These are phyloP conservation scores for Meira miltonrushii DNA, from an alignment of 1,284 basidiomycete genomes.

Conservation along the genomic window DNA sequence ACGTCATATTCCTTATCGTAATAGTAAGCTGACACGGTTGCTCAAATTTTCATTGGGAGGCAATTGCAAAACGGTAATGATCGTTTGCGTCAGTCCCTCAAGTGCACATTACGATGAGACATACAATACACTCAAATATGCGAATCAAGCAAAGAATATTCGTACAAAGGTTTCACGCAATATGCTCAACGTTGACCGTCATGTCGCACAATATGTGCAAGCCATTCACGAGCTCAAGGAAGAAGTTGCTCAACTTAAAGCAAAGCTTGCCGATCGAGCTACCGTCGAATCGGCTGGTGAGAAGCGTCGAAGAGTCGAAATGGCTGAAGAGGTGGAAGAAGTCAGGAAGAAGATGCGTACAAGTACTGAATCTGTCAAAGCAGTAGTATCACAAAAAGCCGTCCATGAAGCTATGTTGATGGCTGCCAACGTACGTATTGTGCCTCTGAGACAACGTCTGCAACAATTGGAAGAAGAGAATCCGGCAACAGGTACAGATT, in stretches of 20 bases:
- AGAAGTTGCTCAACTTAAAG: constrained; percentile 79
- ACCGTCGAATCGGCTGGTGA: constrained; percentile 53
- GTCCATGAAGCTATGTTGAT: constrained; percentile 67
- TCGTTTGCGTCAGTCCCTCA: constrained; percentile 50
- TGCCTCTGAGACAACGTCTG: constrained; percentile 65
- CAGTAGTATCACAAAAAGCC: constrained; percentile 57
- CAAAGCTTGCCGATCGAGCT: constrained; percentile 63
- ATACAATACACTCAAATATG: constrained; percentile 52
- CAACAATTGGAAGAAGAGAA: constrained; percentile 59
- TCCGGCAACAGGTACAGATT: neutral
- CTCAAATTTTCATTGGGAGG: constrained; percentile 53
- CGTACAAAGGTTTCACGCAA: constrained; percentile 51
- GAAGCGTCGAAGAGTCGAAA: constrained; percentile 61
- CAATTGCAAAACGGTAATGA: constrained; percentile 53
- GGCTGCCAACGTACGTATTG: constrained; percentile 68
- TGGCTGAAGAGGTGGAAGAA: constrained; percentile 62
- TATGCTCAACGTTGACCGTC: constrained; percentile 50
- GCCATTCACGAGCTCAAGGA: constrained; percentile 80
- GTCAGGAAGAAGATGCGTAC: constrained; percentile 63
- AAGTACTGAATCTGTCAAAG: constrained; percentile 57
- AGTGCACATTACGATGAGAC: constrained; percentile 52
- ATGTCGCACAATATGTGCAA: constrained; percentile 61
- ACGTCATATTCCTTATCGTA: constrained; percentile 49
- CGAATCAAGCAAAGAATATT: constrained; percentile 52
- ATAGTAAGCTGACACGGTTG: constrained; percentile 50